Evolutionary conservation across 2,329 filamentous ascomycete species (phyloP), one percentile per base, ranked within the genome.

Genomic region (Blastomyces emzantsi): DNA sequence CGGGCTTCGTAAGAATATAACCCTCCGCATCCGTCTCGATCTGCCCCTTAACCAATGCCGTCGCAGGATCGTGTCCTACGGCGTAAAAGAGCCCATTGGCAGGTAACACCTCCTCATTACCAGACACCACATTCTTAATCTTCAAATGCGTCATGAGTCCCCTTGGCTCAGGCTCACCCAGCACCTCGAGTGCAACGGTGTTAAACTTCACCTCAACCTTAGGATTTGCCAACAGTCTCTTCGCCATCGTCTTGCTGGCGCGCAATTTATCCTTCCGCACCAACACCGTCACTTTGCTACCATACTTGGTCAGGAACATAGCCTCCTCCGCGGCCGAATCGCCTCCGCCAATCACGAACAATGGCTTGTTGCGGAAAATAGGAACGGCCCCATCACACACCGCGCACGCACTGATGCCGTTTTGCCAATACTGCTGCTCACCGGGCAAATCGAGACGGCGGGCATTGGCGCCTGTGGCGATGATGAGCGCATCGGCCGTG

Each of bases 251-350:
- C 79, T 88, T 91, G 78, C 87, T 90, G 55, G 94, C 94, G 65
- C 94, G 86, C 68, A 99, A 84, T 75, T 88, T 85, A 74, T 96
- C 92, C 72, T 85, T 88, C 68, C 94, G 87, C 64, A 99, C 95
- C 45, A 99, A 84, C 6, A 99, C 94, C 25, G 90, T 96, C 66
- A 99, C 93, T 76, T 94, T 91, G 78, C 87, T 91, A 67, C 89
- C 94, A 80, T 97, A 99, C 83, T 97, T 99, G 66, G 94, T 96
- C 70, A 99, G 81, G 81, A 97, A 99, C 71, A 96, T 88, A 63
- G 92, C 92, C 84, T 99, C 94, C 80, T 99, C 95, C 36, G 95
- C 94, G 22, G 94, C 94, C 19, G 90, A 96, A 79, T 99, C 94
- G 72, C 94, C 94, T 67, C 94, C 95, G 67, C 94, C 94, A 68